phyloP scores from a whole-genome alignment of 2,329 filamentous ascomycete genomes.

The Trichoderma pleuroti region DNA sequence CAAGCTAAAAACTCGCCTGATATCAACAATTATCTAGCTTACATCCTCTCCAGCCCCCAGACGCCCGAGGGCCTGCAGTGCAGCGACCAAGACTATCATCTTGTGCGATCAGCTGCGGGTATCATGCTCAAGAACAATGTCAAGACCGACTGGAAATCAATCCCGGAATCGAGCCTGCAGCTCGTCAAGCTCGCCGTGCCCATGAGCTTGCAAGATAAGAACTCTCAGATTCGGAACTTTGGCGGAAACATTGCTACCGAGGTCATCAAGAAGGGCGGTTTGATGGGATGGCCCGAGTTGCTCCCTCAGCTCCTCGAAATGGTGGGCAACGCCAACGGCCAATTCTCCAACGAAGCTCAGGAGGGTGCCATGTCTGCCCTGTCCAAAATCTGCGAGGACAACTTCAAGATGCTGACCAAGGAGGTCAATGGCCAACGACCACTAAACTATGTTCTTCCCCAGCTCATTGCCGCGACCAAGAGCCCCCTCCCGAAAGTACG shows the following conservation, averaged over 20 bases:
- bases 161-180: conserved; percentile 67
- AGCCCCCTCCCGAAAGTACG: conserved; percentile 74
- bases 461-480: conserved; percentile 81
- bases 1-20: conserved; percentile 87
- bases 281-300: conserved; percentile 88
- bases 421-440: conserved; percentile 87
- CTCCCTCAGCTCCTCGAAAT: conserved; percentile 77
- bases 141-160: conserved; percentile 68
- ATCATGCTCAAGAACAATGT: conserved; percentile 97
- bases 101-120: conserved; percentile 81
- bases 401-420: conserved; percentile 77
- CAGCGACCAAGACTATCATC: conserved; percentile 60
- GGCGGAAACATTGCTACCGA: conserved; percentile 94
- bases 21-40: conserved; percentile 95
- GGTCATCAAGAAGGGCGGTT: conserved; percentile 75
- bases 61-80: conserved; percentile 59
- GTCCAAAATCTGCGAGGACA: conserved; percentile 96
- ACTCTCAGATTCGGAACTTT: conserved; percentile 78
- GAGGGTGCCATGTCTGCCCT: conserved; percentile 93
- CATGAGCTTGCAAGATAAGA: conserved; percentile 74
- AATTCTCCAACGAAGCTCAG: conserved; percentile 67
- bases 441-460: conserved; percentile 82
- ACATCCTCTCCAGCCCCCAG: conserved; percentile 73
- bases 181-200: conserved; percentile 80
- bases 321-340: conserved; percentile 68